A percentile compares a stretch with the other conserved stretches of the same genome.
These are phyloP conservation scores for Nakazawaea molendinolei DNA, from an alignment of 805 yeast genomes.

Conservation along the genomic window DNA sequence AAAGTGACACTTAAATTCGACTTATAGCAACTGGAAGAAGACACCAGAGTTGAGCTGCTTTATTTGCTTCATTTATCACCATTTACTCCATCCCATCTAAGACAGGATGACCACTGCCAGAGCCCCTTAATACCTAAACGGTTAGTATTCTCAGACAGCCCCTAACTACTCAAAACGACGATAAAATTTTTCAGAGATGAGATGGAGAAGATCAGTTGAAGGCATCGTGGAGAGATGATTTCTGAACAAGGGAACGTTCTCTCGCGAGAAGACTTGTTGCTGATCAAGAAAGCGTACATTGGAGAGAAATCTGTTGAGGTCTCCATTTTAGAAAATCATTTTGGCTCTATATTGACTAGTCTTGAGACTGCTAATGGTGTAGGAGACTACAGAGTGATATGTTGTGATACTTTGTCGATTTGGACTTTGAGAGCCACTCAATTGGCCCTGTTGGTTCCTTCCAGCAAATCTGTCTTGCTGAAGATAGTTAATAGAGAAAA, in stretches of 20 bases:
- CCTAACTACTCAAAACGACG: too few relatives aligned
- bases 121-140: too few relatives aligned
- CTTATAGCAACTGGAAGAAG: background rate
- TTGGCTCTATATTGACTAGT: constrained; percentile 25
- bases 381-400: constrained; percentile 31
- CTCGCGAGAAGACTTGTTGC: constrained; percentile 9
- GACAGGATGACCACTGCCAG: too few relatives aligned
- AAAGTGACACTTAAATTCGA: background rate
- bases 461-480: constrained; percentile 2
- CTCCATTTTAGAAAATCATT: constrained; percentile 13
- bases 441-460: constrained; percentile 8
- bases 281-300: constrained; percentile 16
- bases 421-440: constrained; percentile 58
- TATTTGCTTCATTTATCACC: too few relatives aligned
- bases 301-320: constrained; percentile 11
- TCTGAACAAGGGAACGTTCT: constrained; percentile 2
- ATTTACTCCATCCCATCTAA: too few relatives aligned
- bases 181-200: background rate
- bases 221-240: background rate
- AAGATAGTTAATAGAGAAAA: constrained; percentile 14
- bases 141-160: too few relatives aligned
- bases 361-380: constrained; percentile 27
- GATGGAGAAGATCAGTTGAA: background rate
- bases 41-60: background rate
- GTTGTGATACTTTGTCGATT: constrained; percentile 56